Evolutionary conservation across 2,329 filamentous ascomycete genomes (phyloP).

Genomic region (Chaetomium strumarium): DNA sequence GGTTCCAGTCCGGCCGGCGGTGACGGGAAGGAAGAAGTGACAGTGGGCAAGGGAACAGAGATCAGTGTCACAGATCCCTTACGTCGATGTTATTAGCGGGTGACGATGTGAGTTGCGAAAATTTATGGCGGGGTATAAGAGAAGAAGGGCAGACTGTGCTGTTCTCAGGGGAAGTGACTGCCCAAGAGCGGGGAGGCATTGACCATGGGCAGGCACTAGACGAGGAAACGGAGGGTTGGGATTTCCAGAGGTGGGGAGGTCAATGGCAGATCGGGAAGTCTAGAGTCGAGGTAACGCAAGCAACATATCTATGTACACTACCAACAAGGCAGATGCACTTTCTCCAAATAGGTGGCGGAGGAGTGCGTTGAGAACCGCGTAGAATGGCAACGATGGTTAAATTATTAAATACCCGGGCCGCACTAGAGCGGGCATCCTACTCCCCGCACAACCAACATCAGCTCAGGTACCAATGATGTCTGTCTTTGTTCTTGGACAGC

Average conservation of each 20-base stretch:
- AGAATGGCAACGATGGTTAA: too few species aligned
- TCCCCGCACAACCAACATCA: too few species aligned
- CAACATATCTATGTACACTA: not conserved
- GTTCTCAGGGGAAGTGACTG: not conserved
- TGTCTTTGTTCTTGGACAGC: not conserved
- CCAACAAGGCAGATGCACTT: conserved; percentile 3
- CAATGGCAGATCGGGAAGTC: not conserved
- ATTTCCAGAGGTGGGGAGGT: conserved; percentile 1
- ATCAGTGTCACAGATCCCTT: not conserved
- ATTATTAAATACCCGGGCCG: too few species aligned
- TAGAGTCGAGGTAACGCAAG: not conserved
- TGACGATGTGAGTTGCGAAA: conserved; percentile 10
- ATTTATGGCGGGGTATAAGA: conserved; percentile 15
- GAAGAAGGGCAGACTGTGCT: not conserved
- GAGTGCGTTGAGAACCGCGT: too few species aligned
- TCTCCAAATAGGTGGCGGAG: not conserved
- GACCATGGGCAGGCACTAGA: not conserved
- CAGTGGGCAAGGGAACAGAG: not conserved
- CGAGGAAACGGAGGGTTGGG: not conserved
- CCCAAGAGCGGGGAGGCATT: not conserved
- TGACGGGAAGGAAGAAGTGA: not conserved
- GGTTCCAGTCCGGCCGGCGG: conserved; percentile 9
- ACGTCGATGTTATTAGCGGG: not conserved
- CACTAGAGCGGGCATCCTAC: too few species aligned
- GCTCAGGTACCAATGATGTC: too few species aligned